Evolutionary conservation across 169 alveolate genomes (phyloP).

Genomic region (Perkinsus marinus): DNA sequence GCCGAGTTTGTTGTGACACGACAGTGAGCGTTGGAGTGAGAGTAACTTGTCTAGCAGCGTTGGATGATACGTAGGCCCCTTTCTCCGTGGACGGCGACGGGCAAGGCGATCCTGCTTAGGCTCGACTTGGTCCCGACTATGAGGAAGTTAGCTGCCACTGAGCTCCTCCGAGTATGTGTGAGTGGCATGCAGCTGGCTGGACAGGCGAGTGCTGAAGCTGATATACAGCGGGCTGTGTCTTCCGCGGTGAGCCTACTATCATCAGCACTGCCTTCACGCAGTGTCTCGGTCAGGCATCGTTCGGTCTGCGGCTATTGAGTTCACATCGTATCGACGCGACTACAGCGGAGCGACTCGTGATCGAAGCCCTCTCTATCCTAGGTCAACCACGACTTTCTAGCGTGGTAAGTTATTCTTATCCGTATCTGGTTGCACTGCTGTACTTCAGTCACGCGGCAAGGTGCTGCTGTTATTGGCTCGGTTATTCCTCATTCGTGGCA

Average conservation of each 20-base stretch:
- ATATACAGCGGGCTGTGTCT: not conserved
- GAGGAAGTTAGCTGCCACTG: not conserved
- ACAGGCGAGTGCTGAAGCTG: not conserved
- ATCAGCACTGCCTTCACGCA: not conserved
- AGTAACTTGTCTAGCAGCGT: not conserved
- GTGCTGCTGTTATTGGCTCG: not conserved
- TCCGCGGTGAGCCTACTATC: not conserved
- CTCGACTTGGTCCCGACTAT: not conserved
- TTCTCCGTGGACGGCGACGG: not conserved
- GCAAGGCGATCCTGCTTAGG: not conserved
- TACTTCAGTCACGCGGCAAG: not conserved
- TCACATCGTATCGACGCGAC: not conserved
- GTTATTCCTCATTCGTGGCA: not conserved
- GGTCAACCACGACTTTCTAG: not conserved
- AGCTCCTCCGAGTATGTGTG: not conserved
- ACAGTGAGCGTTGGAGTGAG: not conserved
- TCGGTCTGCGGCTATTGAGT: not conserved
- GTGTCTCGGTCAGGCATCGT: not conserved
- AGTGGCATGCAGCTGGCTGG: not conserved
- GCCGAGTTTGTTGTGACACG: not conserved
- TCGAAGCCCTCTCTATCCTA: not conserved
- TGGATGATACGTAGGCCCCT: not conserved
- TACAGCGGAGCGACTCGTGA: not conserved
- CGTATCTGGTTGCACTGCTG: not conserved
- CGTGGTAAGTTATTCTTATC: not conserved